A percentile compares a stretch with the other conserved stretches of the same genome.
Conservation (phyloP, 305 asterid genomes). For the Fraxinus floribunda region DNA sequence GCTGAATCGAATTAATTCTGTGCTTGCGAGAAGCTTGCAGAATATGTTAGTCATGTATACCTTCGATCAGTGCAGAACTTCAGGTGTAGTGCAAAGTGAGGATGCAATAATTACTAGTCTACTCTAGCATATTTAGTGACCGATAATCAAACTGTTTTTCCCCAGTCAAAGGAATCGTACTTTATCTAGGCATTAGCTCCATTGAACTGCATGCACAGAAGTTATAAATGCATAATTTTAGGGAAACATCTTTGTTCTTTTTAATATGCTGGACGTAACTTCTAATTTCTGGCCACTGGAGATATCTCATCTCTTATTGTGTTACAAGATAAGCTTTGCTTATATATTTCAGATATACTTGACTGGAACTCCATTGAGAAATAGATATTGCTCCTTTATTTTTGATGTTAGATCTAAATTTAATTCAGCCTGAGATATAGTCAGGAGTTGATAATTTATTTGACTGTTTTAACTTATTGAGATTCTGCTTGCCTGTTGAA, state of each 20-base stretch:
- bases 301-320: neutral
- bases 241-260: neutral
- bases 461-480: neutral
- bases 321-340: neutral
- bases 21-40: conserved; percentile 1
- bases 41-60: neutral
- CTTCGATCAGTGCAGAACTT: neutral
- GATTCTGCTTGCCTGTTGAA: neutral
- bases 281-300: neutral
- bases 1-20: conserved; percentile 5
- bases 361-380: neutral
- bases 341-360: neutral
- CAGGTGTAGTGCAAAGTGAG: neutral
- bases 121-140: neutral
- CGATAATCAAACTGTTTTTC: neutral
- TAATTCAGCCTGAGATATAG: neutral
- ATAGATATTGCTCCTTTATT: neutral
- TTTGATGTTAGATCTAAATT: neutral
- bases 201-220: neutral
- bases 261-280: neutral
- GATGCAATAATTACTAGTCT: neutral
- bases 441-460: neutral
- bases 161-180: neutral
- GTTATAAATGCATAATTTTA: neutral
- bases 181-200: neutral